Conservation (phyloP, 257 asterid genomes). For the Echium plantagineum region DNA sequence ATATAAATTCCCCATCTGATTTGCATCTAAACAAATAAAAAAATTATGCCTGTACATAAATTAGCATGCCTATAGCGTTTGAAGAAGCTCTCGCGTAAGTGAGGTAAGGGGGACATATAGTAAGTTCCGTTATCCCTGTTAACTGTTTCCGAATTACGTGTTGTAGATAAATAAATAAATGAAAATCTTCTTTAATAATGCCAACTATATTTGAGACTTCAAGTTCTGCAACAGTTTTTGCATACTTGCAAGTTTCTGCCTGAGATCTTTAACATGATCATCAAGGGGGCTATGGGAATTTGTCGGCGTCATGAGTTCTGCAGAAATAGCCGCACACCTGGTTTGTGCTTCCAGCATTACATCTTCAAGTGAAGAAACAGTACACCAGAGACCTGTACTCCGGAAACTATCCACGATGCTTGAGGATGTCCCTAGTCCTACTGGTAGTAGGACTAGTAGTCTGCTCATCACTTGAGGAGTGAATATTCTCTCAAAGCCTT, state of each 20-base stretch:
- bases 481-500: conserved; percentile 56
- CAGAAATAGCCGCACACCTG: conserved; percentile 56
- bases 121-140: no score
- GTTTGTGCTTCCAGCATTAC: conserved; percentile 47
- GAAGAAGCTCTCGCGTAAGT: no score
- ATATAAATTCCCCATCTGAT: no score
- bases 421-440: conserved; percentile 24
- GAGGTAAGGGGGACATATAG: no score
- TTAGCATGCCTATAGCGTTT: no score
- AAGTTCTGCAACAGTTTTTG: conserved; percentile 54
- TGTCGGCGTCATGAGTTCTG: conserved; percentile 30
- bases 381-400: conserved; percentile 30
- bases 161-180: neutral
- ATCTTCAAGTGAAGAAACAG: conserved; percentile 70
- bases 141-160: neutral
- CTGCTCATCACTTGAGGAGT: conserved; percentile 39
- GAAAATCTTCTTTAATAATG: neutral
- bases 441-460: conserved; percentile 25
- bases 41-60: neutral
- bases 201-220: conserved; percentile 34
- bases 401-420: conserved; percentile 17
- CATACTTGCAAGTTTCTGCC: conserved; percentile 69
- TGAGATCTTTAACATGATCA: conserved; percentile 42
- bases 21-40: no score
- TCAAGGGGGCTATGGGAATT: conserved; percentile 28